These are phyloP conservation scores for Plasmodium inui DNA, from an alignment of 169 alveolate species.

Conservation along the genomic window DNA sequence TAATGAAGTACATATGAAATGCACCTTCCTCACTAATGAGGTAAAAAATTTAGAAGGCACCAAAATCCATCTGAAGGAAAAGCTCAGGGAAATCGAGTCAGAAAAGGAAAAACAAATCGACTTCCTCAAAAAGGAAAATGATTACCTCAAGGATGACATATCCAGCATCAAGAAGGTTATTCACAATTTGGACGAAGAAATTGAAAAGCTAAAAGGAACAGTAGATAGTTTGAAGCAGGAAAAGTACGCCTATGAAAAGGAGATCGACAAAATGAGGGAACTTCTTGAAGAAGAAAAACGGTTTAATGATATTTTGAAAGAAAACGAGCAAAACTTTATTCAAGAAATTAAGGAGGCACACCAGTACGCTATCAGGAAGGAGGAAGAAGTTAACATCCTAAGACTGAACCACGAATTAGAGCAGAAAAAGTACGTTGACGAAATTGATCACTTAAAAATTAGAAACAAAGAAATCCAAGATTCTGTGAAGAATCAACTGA, in stretches of 20 bases:
- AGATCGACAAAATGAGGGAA: constrained; percentile 71
- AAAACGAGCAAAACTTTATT: constrained; percentile 69
- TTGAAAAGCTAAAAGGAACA: constrained; percentile 24
- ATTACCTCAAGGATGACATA: constrained; percentile 48
- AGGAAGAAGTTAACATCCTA: constrained; percentile 43
- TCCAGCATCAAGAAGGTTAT: constrained; percentile 36
- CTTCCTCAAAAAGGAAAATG: constrained; percentile 56
- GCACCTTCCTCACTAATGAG: constrained; percentile 50
- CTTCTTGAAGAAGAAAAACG: constrained; percentile 66
- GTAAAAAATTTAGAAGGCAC: constrained; percentile 51
- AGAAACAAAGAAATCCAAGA: constrained; percentile 63
- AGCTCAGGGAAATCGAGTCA: constrained; percentile 43
- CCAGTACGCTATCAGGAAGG: constrained; percentile 63
- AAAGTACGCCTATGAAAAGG: constrained; percentile 46
- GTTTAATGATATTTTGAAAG: constrained; percentile 66
- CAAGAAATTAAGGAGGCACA: constrained; percentile 76
- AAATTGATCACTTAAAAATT: constrained; percentile 54
- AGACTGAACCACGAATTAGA: constrained; percentile 35
- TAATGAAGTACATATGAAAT: constrained; percentile 64
- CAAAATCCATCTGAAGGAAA: constrained; percentile 34
- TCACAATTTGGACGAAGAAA: constrained; percentile 62
- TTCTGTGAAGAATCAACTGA: constrained; percentile 41
- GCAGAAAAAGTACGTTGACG: constrained; percentile 55
- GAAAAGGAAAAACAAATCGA: constrained; percentile 48
- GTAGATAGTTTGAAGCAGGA: constrained; percentile 37